Conservation (phyloP, 768 basidiomycete species). For the Phylloporus sp. region DNA sequence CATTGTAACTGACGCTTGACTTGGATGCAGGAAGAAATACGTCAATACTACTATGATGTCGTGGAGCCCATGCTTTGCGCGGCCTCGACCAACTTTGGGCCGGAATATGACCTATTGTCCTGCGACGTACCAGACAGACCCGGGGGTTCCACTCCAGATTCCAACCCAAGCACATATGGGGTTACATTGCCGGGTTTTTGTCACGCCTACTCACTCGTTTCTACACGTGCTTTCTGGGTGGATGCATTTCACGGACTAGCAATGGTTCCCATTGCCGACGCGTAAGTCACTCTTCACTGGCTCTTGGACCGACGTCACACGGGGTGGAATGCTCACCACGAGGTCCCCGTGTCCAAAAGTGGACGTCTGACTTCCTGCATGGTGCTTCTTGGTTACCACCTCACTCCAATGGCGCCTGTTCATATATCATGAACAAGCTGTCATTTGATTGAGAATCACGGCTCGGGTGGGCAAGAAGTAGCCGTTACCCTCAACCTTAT, state of each 20-base stretch:
- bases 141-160: not conserved
- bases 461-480: slow-evolving; percentile 10
- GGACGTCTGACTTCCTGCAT: slow-evolving; percentile 3
- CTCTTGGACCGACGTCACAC: slow-evolving; percentile 3
- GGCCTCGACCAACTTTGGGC: slow-evolving; percentile 6
- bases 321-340: slow-evolving; percentile 15
- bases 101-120: not conserved
- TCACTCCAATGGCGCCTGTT: slow-evolving; percentile 10
- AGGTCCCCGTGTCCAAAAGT: slow-evolving; percentile 12
- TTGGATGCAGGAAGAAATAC: slow-evolving; percentile 31
- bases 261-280: slow-evolving; percentile 84
- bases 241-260: slow-evolving; percentile 76
- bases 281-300: slow-evolving; percentile 43
- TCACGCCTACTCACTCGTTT: slow-evolving; percentile 55
- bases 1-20: slow-evolving; percentile 16
- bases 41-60: slow-evolving; percentile 27
- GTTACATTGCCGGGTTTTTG: slow-evolving; percentile 29
- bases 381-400: slow-evolving; percentile 12
- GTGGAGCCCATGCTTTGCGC: slow-evolving; percentile 29
- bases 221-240: slow-evolving; percentile 77
- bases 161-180: slow-evolving; percentile 1
- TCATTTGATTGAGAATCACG: slow-evolving; percentile 18
- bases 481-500: slow-evolving; percentile 16
- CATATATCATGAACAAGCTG: slow-evolving; percentile 12
- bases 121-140: not conserved